phyloP scores from a whole-genome alignment of 331 rosid species.

The Cucumis variabilis region DNA sequence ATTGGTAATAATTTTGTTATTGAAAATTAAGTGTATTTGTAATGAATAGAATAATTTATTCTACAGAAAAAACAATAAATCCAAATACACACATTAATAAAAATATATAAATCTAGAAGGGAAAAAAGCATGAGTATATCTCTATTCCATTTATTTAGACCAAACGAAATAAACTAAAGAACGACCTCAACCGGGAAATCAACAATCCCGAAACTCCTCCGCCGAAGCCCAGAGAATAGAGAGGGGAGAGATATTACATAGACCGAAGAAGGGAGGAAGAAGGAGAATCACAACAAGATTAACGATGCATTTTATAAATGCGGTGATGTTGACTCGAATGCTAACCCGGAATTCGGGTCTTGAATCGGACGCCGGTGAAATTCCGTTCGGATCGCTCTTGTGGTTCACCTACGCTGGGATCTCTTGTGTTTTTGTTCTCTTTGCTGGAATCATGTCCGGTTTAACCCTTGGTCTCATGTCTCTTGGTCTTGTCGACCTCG shows the following conservation, averaged over 20 bases:
- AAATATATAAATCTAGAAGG: background rate
- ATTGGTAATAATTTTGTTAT: too few relatives aligned
- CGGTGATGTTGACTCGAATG: slow-evolving; percentile 56
- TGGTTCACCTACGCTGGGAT: slow-evolving; percentile 84
- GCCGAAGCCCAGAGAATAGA: background rate
- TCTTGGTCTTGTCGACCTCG: slow-evolving; percentile 93
- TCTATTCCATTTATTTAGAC: background rate
- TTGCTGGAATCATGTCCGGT: slow-evolving; percentile 98
- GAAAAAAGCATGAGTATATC: background rate
- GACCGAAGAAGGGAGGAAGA: background rate
- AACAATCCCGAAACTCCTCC: background rate
- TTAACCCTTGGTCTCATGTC: slow-evolving; percentile 98
- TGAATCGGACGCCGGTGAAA: slow-evolving; percentile 39
- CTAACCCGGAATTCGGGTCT: slow-evolving; percentile 50
- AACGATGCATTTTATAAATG: slow-evolving; percentile 57
- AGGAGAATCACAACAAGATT: slow-evolving; percentile 8
- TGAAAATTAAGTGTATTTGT: too few relatives aligned
- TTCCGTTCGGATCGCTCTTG: slow-evolving; percentile 65
- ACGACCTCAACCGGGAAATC: background rate
- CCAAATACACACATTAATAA: background rate
- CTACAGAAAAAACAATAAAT: too few relatives aligned
- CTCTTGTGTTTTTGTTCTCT: slow-evolving; percentile 67
- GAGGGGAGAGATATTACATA: slow-evolving; percentile 4
- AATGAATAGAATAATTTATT: too few relatives aligned
- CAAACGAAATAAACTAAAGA: background rate